Evolutionary conservation across 345 rosid genomes (phyloP), one percentile per base, ranked within the genome.

Genomic region (Citrus hindsii): DNA sequence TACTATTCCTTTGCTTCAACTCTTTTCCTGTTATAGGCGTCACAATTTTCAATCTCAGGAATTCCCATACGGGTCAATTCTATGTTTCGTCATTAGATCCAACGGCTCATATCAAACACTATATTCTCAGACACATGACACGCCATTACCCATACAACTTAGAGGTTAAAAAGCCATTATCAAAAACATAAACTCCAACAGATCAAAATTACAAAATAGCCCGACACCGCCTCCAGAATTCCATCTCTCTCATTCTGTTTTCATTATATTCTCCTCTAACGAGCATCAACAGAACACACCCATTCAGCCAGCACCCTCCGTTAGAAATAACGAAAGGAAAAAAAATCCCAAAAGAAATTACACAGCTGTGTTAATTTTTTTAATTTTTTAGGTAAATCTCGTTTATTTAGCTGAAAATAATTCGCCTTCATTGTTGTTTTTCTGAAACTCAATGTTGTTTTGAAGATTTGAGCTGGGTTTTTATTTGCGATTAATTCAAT

Each of bases 141-240:
- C 46, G 22, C 16, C 59, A 7, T 69, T 4, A 35, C 37, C 6
- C 21, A 13, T 24, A 1, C 27, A 46, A 48, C 56, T 30, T 10
- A 46, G 13, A 12, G 37, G 42, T 33, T 61, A 61, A 25, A 24
- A 10, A 6, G 64, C 10, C 7, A 13, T 28, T 0, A 69, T 27
- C 71, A 9, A 53, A 74, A 62, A 42, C 9, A 60, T 7, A 22
- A 19, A 46, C 14, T 30, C 28, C 14, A 27, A 71, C 38, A 16
- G 2, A 16, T 0, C 21, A 2, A 6, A 85, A 74, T 82, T 77
- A 85, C 88, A 25, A 73, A 73, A 24, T 82, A 48, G 77, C 89
- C 87, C 73, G 64, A 76, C 62, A 61, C 66, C 71, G 79, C 82
- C 74, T 66, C 19, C 56, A n/a, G 27, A 56, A 71, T 19, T 14